Percentiles rank a stretch among this genome's conserved stretches.
Evolutionary conservation across 768 basidiomycete species (phyloP).

Genomic region (Artomyces pyxidatus): DNA sequence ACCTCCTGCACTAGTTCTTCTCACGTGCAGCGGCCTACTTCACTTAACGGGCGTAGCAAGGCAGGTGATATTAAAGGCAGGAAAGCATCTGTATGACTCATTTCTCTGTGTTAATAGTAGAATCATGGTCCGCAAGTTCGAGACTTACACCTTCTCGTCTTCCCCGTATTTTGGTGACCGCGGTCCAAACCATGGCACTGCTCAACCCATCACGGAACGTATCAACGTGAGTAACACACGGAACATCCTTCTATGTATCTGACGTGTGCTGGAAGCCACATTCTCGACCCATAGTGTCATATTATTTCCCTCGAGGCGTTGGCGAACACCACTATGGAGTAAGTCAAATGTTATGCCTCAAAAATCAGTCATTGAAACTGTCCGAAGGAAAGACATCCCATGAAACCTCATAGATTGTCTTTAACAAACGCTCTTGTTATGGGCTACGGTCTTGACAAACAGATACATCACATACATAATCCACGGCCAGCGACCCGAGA

Average conservation of each 20-base stretch:
- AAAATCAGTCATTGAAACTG: background rate
- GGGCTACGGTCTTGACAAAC: conserved; percentile 93
- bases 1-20: too few species aligned
- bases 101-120: too few species aligned
- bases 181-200: conserved; percentile 51
- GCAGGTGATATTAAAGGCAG: too few species aligned
- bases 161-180: conserved; percentile 72
- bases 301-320: conserved; percentile 91
- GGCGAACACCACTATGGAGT: conserved; percentile 97
- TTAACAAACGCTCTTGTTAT: conserved; percentile 92
- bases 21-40: too few species aligned
- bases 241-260: background rate
- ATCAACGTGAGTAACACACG: conserved; percentile 52
- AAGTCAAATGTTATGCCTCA: conserved; percentile 21
- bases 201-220: conserved; percentile 73
- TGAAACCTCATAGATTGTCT: conserved; percentile 97
- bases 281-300: conserved; percentile 86
- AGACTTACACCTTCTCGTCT: conserved; percentile 54
- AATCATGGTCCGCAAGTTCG: conserved; percentile 20
- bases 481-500: conserved; percentile 83
- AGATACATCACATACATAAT: conserved; percentile 87
- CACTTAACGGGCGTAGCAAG: too few species aligned
- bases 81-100: too few species aligned
- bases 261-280: conserved; percentile 42
- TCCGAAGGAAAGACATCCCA: conserved; percentile 87